These are phyloP conservation scores for Penicillium paxilli DNA, from an alignment of 495 filamentous ascomycete species.

Conservation along the genomic window DNA sequence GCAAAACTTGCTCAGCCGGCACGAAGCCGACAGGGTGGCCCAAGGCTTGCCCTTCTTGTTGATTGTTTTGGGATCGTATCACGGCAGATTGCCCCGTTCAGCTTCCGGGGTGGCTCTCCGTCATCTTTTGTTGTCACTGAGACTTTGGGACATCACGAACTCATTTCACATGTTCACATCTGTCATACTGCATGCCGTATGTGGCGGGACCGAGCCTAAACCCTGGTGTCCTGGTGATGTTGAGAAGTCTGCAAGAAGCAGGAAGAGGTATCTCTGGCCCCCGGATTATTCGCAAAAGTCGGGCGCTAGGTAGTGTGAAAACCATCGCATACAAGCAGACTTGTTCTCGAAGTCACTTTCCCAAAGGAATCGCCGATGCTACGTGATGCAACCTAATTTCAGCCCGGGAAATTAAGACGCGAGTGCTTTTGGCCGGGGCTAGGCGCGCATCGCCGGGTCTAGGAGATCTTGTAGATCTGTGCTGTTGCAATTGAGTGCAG, in stretches of 20 bases:
- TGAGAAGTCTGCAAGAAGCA: constrained; percentile 1
- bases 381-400: constrained; percentile 32
- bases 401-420: constrained; percentile 19
- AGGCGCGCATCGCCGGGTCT: not conserved
- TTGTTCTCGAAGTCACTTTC: constrained; percentile 23
- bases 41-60: constrained; percentile 25
- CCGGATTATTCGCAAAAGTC: not conserved
- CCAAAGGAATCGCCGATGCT: constrained; percentile 22
- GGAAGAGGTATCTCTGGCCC: not conserved
- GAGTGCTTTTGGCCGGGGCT: not conserved
- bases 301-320: not conserved
- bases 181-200: constrained; percentile 20
- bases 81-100: constrained; percentile 9
- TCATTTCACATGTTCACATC: constrained; percentile 23
- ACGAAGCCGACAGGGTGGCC: constrained; percentile 16
- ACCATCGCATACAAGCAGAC: constrained; percentile 12
- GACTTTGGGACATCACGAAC: constrained; percentile 18
- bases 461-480: constrained; percentile 21
- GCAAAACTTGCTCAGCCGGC: constrained; percentile 18
- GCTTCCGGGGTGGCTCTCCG: constrained; percentile 4
- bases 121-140: constrained; percentile 19
- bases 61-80: constrained; percentile 9
- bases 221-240: constrained; percentile 17
- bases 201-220: constrained; percentile 8
- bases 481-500: constrained; percentile 15